Conservation (phyloP, 2,329 filamentous ascomycete genomes). For the Fusarium brachygibbosum region DNA sequence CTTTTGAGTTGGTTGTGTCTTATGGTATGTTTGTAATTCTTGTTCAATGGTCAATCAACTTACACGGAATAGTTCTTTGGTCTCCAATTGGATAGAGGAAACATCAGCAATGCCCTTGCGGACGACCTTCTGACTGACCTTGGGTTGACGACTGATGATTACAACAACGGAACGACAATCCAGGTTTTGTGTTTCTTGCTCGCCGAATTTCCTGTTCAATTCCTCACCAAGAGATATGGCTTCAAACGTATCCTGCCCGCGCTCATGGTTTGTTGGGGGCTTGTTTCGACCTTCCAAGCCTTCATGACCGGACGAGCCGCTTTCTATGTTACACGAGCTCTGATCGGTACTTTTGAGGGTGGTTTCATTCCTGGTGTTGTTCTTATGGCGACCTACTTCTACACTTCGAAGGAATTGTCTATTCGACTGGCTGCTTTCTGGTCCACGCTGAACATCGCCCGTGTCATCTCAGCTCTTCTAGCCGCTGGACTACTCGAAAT, state of each 20-base stretch:
- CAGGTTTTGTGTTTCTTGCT: constrained; percentile 67
- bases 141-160: constrained; percentile 63
- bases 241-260: constrained; percentile 68
- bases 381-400: constrained; percentile 79
- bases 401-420: constrained; percentile 76
- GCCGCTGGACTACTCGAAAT: constrained; percentile 64
- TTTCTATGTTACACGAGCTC: constrained; percentile 65
- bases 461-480: constrained; percentile 63
- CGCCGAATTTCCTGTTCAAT: constrained; percentile 70
- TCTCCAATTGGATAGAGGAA: constrained; percentile 73
- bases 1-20: constrained; percentile 60
- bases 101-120: constrained; percentile 71
- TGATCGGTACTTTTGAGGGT: constrained; percentile 68
- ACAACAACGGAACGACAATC: constrained; percentile 70
- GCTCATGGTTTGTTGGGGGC: constrained; percentile 65
- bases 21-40: constrained; percentile 51
- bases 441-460: constrained; percentile 63
- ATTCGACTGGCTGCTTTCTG: constrained; percentile 78
- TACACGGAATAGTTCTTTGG: constrained; percentile 65
- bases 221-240: constrained; percentile 69
- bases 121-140: constrained; percentile 72
- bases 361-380: constrained; percentile 72
- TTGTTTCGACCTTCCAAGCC: constrained; percentile 62
- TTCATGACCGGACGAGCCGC: constrained; percentile 62
- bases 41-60: constrained; percentile 17